phyloP scores from a whole-genome alignment of 495 filamentous ascomycete genomes.

The Saxophila tyrrhenica region DNA sequence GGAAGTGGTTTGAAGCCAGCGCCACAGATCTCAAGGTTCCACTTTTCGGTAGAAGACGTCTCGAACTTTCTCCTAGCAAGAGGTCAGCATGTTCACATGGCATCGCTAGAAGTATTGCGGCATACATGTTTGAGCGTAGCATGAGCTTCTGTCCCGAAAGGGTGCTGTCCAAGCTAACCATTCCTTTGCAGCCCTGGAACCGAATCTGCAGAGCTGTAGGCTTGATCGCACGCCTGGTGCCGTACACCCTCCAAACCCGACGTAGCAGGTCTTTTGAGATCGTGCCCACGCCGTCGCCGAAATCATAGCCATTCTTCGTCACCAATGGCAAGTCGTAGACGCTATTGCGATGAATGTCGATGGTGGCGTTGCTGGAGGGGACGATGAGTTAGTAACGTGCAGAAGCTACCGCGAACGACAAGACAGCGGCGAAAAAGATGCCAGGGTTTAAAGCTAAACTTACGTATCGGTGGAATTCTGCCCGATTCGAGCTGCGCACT shows the following conservation, averaged over 20 bases:
- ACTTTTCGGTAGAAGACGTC: slow-evolving; percentile 31
- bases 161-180: slow-evolving; percentile 53
- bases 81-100: no score
- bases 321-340: slow-evolving; percentile 17
- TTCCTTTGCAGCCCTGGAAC: slow-evolving; percentile 58
- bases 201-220: slow-evolving; percentile 64
- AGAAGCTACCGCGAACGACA: no score
- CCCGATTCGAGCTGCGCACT: slow-evolving; percentile 70
- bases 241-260: slow-evolving; percentile 39
- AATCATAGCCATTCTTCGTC: slow-evolving; percentile 38
- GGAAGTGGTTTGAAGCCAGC: slow-evolving; percentile 51
- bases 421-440: no score
- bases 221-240: slow-evolving; percentile 29
- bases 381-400: slow-evolving; percentile 37
- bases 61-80: slow-evolving; percentile 55
- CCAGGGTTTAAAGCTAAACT: no score
- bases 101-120: no score
- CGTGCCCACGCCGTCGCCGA: slow-evolving; percentile 70
- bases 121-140: slow-evolving; percentile 57
- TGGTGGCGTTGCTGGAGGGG: slow-evolving; percentile 20
- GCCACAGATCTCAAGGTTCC: slow-evolving; percentile 64
- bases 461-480: slow-evolving; percentile 71
- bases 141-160: slow-evolving; percentile 43
- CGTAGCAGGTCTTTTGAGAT: slow-evolving; percentile 48
- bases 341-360: slow-evolving; percentile 30